Base-by-base conservation (phyloP, 192 early-diverging fungal genomes). In the Backusella morwellensis region DNA sequence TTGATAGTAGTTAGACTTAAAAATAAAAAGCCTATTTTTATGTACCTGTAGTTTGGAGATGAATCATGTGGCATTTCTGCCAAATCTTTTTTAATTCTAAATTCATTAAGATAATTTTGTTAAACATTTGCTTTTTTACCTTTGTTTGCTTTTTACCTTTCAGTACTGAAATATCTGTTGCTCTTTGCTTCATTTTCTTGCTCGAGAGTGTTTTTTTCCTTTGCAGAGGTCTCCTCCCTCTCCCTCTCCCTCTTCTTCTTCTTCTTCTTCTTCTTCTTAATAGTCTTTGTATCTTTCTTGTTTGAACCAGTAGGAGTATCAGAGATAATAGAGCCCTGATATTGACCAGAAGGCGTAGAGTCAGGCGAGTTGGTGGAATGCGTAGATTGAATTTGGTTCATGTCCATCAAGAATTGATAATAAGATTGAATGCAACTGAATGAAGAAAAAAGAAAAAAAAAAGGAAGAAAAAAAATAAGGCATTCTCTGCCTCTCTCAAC, bases 61-160 rank as follows among this genome's bases (percentile, higher is more conserved):
- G 0, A 29, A 81, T 98, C 95, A 52, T 97, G 86, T 71, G 91
- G 91, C 78, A 98, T 98, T 78, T 97, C 97, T 14, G 96, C 96
- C 74, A 99, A 91, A 82, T 99, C 97, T 80, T 97, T 98, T 75
- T 97, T 95, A 72, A 98, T 94, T 71, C 97, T 95, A 63, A 40
- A 26, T 38, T 66, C 40, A 50, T 73, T 19, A 44, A 36, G 19
- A 34, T 29, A 9, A 38, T 38, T 9, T 0, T 40, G 8, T 40
- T 40, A 11, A 38, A 1, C 32, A 1, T 40, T 40, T 40, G 38
- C 0, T 12, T 11, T 32, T 32, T 40, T 40, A 32, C 11, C 38
- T 40, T 40, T 1, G 11, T 40, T 11, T 40, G 26, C 71, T 54
- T 76, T 81, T 83, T 32, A 86, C 88, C 88, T 80, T 80, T 88